Evolutionary conservation across 2,329 filamentous ascomycete species (phyloP), one percentile per base, ranked within the genome.

Genomic region (Talaromyces sp.): DNA sequence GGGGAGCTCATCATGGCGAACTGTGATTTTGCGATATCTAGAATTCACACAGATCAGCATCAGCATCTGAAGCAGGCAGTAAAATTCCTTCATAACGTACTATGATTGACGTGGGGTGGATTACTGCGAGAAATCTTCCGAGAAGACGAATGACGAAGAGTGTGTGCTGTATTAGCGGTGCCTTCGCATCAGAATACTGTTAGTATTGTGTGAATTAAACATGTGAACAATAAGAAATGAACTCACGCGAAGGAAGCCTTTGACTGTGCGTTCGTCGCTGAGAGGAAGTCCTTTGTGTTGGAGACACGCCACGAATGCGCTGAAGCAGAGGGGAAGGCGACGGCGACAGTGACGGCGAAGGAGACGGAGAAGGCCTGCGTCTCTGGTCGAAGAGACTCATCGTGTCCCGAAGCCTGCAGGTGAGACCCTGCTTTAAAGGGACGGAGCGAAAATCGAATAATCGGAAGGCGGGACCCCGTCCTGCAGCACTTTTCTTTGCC

Each of bases 41-140:
- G 19, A 16, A 16, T 27, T 2, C 11, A 56, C 13, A n/a, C 10
- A 27, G 9, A 50, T 60, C 27, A 43, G 22, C 24, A 37, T 37
- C 4, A 3, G 35, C 19, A 57, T 11, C 10, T 10, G 11, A 47
- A 10, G n/a, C 2, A 45, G 19, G 39, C 27, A 31, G 27, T 31
- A 2, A 7, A 7, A n/a, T 9, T 39, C 9, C 31, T 45, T 54
- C 33, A 62, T 16, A 24, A 57, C 63, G 11, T 63, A 66, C 66
- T 54, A 19, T 63, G 62, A 41, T 66, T 67, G 19, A 67, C 54
- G 47, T 66, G 66, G n/a, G 66, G 66, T 14, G 66, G 64, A 19
- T 65, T 67, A 14, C 56, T 37, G 27, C 48, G 61, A 54, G 65
- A 64, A 19, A 65, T 67, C 47, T 50, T 63, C 33, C 62, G 50